phyloP scores from a whole-genome alignment of 306 rosid genomes.

The Lathyrus aphaca region DNA sequence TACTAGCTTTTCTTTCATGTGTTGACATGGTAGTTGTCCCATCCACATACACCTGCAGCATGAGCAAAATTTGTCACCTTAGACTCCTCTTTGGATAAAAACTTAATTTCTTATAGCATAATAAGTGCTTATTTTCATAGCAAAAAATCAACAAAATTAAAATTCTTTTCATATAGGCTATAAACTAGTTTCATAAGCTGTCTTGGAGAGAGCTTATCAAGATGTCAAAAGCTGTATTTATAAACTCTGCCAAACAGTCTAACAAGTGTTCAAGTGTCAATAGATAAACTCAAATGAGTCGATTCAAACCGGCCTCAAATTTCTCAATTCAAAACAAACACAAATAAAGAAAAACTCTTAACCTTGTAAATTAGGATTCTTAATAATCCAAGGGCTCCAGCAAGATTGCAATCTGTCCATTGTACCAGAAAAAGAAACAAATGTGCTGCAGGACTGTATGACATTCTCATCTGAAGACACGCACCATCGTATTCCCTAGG shows the following conservation, averaged over 20 bases:
- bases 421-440: constrained; percentile 89
- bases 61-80: constrained; percentile 30
- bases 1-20: constrained; percentile 90
- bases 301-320: neutral
- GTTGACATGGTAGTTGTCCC: constrained; percentile 98
- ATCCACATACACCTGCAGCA: constrained; percentile 85
- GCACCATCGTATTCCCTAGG: constrained; percentile 93
- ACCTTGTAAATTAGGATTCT: constrained; percentile 95
- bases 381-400: constrained; percentile 88
- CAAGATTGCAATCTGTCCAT: constrained; percentile 96
- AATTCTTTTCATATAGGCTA: neutral
- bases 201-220: neutral
- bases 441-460: constrained; percentile 96
- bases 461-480: constrained; percentile 98
- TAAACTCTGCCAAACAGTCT: neutral
- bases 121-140: neutral
- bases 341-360: neutral
- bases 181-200: neutral
- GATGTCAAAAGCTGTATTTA: neutral
- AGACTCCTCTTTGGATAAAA: neutral
- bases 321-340: constrained; percentile 37
- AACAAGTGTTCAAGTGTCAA: neutral
- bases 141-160: neutral
- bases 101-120: neutral
- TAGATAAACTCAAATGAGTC: neutral